phyloP scores from a whole-genome alignment of 1,284 basidiomycete genomes.

The Malassezia caprae region DNA sequence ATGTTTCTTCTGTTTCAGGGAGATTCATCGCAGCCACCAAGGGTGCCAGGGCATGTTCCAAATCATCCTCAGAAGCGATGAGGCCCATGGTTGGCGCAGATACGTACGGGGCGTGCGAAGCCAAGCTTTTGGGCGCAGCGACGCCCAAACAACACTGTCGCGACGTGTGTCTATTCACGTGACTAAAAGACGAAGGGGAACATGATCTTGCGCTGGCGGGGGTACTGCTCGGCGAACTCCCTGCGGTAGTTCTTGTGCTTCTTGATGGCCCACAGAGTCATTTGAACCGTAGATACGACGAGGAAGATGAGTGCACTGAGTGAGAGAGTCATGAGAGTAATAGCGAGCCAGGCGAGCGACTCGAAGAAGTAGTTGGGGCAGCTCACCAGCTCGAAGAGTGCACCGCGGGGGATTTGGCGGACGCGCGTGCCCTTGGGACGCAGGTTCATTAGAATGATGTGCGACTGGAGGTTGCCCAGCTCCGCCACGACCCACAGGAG shows the following conservation, averaged over 20 bases:
- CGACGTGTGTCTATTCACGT: constrained; percentile 4
- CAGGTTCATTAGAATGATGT: constrained; percentile 70
- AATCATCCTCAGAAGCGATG: constrained; percentile 1
- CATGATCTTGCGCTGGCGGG: constrained; percentile 64
- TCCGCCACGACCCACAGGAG: constrained; percentile 69
- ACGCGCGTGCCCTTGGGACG: constrained; percentile 69
- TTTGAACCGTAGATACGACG: constrained; percentile 60
- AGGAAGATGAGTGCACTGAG: constrained; percentile 64
- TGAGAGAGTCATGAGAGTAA: constrained; percentile 62
- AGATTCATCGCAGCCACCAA: constrained; percentile 9
- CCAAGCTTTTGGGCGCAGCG: background rate
- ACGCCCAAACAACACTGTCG: background rate
- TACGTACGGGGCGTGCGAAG: background rate
- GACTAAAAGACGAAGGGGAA: constrained; percentile 60
- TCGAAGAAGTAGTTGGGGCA: constrained; percentile 97
- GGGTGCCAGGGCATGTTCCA: background rate
- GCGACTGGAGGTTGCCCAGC: constrained; percentile 74
- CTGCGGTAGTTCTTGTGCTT: constrained; percentile 85
- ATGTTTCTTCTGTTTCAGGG: constrained; percentile 38
- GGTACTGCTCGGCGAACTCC: constrained; percentile 76
- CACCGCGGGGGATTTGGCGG: constrained; percentile 69
- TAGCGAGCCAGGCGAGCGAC: constrained; percentile 61
- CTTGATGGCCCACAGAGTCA: constrained; percentile 80
- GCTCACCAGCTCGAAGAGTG: constrained; percentile 70
- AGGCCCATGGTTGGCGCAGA: background rate